Percentiles rank a stretch among this genome's conserved stretches.
These are phyloP conservation scores for Lycium barbarum DNA, from an alignment of 257 asterid species.

Conservation along the genomic window DNA sequence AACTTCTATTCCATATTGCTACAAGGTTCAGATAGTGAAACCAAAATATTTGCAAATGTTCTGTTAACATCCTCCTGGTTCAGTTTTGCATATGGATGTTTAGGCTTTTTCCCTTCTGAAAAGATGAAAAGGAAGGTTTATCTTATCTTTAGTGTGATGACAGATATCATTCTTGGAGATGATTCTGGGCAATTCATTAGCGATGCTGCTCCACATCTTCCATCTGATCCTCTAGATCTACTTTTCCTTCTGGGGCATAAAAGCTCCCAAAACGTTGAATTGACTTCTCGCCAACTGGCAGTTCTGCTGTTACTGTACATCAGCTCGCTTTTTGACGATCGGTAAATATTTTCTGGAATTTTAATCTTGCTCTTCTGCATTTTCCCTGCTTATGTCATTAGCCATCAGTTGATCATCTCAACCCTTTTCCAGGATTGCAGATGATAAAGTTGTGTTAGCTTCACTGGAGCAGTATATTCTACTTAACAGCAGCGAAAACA, in stretches of 20 bases:
- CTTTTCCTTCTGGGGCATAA: conserved; percentile 89
- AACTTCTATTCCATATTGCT: conserved; percentile 67
- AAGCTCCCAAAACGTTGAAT: conserved; percentile 61
- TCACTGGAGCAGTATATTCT: conserved; percentile 92
- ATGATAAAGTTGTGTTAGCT: conserved; percentile 81
- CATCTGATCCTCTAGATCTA: conserved; percentile 88
- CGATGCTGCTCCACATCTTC: conserved; percentile 70
- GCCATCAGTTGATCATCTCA: conserved; percentile 16
- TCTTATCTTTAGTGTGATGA: conserved; percentile 64
- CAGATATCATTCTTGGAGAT: conserved; percentile 71
- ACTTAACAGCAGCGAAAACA: conserved; percentile 62
- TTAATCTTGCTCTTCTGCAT: conserved; percentile 1
- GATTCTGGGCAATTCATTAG: conserved; percentile 71
- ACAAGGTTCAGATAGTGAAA: conserved; percentile 53
- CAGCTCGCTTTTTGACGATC: conserved; percentile 80
- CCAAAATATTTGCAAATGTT: conserved; percentile 59
- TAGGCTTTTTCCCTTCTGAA: conserved; percentile 83
- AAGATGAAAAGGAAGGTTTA: conserved; percentile 71
- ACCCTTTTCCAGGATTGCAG: conserved; percentile 65
- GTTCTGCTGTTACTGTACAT: conserved; percentile 69
- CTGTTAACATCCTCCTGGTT: conserved; percentile 86
- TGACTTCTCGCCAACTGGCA: conserved; percentile 73
- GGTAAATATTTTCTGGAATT: conserved; percentile 53
- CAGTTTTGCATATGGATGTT: conserved; percentile 79
- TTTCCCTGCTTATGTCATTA: conserved; percentile 21